These are phyloP conservation scores for Bauhinia variegata DNA, from an alignment of 306 rosid species.

Conservation along the genomic window DNA sequence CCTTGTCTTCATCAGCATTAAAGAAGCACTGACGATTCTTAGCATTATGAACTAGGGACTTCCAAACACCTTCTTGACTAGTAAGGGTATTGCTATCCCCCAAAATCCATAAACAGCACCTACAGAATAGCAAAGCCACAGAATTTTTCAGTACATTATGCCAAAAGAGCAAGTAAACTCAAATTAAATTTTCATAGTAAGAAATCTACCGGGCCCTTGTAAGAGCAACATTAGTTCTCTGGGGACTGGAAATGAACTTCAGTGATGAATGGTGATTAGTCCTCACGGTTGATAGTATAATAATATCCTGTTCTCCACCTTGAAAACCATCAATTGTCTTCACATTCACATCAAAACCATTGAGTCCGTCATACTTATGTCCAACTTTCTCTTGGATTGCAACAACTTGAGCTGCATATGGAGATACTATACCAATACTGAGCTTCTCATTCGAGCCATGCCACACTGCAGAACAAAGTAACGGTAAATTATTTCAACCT, in stretches of 20 bases:
- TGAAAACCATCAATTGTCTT: constrained; percentile 76
- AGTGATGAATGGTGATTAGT: constrained; percentile 42
- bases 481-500: background rate
- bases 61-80: constrained; percentile 53
- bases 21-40: constrained; percentile 57
- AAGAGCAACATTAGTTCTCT: constrained; percentile 77
- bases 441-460: constrained; percentile 29
- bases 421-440: constrained; percentile 66
- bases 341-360: constrained; percentile 62
- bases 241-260: constrained; percentile 51
- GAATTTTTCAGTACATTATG: background rate
- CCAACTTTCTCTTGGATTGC: constrained; percentile 51
- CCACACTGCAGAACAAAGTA: constrained; percentile 46
- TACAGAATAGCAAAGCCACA: constrained; percentile 27
- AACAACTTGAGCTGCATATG: constrained; percentile 69
- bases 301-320: constrained; percentile 71
- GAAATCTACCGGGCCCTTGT: constrained; percentile 74
- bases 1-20: constrained; percentile 54
- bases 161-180: background rate
- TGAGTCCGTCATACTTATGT: constrained; percentile 24
- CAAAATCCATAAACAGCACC: constrained; percentile 77
- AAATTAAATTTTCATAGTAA: background rate
- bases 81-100: constrained; percentile 57
- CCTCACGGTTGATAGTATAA: constrained; percentile 74
- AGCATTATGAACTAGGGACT: constrained; percentile 51